A percentile compares a stretch with the other conserved stretches of the same genome.
Conservation (phyloP, 1,284 basidiomycete species). For the Abortiporus biennis region DNA sequence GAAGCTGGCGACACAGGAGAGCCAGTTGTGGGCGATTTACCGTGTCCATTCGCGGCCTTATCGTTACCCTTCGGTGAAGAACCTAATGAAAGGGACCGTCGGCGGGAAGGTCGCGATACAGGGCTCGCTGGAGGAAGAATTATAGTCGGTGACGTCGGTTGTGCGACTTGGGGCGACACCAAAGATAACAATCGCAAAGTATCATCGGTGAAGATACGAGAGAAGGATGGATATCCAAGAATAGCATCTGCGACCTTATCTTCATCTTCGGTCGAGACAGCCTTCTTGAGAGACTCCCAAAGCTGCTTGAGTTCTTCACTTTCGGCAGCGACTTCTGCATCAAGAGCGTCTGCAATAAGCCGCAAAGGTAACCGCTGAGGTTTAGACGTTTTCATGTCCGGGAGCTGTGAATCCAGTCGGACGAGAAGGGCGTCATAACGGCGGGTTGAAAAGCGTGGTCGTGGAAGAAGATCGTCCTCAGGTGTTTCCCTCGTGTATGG, state of each 20-base stretch:
- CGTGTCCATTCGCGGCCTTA: conserved; percentile 12
- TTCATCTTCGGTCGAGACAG: conserved; percentile 16
- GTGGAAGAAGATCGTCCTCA: conserved; percentile 42
- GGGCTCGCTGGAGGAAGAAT: conserved; percentile 12
- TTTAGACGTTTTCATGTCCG: conserved; percentile 26
- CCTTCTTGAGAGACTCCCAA: conserved; percentile 42
- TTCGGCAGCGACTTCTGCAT: conserved; percentile 30
- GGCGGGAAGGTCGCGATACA: conserved; percentile 12
- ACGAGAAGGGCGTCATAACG: conserved; percentile 57
- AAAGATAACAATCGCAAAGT: conserved; percentile 53
- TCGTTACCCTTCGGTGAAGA: too few species aligned
- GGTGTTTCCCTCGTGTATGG: conserved; percentile 43
- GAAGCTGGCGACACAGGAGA: conserved; percentile 14
- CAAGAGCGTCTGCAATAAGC: conserved; percentile 56
- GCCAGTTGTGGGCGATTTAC: conserved; percentile 12
- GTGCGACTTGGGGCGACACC: conserved; percentile 33
- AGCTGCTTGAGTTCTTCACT: too few species aligned
- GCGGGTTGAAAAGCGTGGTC: conserved; percentile 60
- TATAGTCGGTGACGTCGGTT: conserved; percentile 12
- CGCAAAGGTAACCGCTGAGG: conserved; percentile 48
- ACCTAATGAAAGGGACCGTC: conserved; percentile 22
- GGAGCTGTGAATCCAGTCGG: conserved; percentile 48
- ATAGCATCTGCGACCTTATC: conserved; percentile 8
- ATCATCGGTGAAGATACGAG: conserved; percentile 55
- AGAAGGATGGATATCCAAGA: conserved; percentile 21